These are phyloP conservation scores for Psilocybe subaeruginosa DNA, from an alignment of 768 basidiomycete species.

Conservation along the genomic window DNA sequence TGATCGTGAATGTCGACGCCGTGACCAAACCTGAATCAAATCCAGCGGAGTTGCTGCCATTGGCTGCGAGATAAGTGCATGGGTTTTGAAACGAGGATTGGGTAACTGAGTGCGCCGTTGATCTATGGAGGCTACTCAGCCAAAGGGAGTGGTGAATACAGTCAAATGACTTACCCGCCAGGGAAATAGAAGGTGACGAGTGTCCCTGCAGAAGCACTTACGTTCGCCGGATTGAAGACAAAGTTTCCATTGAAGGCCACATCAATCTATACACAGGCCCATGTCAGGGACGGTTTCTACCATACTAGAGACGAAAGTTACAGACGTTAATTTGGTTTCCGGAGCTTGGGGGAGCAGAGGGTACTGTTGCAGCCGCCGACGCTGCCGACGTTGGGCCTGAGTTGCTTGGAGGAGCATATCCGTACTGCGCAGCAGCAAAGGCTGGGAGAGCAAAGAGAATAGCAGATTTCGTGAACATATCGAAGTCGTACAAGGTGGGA, in stretches of 20 bases:
- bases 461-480: slow-evolving; percentile 22
- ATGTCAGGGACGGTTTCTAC: neutral
- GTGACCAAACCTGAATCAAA: slow-evolving; percentile 57
- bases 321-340: slow-evolving; percentile 39
- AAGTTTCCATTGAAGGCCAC: slow-evolving; percentile 42
- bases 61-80: slow-evolving; percentile 50
- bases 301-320: neutral
- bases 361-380: slow-evolving; percentile 29
- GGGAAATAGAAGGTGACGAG: slow-evolving; percentile 58
- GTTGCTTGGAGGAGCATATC: slow-evolving; percentile 26
- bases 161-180: slow-evolving; percentile 37
- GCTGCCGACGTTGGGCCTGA: slow-evolving; percentile 23
- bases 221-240: slow-evolving; percentile 45
- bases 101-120: slow-evolving; percentile 51
- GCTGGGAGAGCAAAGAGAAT: slow-evolving; percentile 28
- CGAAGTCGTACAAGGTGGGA: slow-evolving; percentile 17
- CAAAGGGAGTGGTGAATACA: neutral
- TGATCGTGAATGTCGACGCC: slow-evolving; percentile 45
- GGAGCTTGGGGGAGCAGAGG: slow-evolving; percentile 42
- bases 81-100: slow-evolving; percentile 58
- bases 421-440: slow-evolving; percentile 41
- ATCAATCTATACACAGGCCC: slow-evolving; percentile 35
- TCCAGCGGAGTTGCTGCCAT: slow-evolving; percentile 36
- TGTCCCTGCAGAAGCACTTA: slow-evolving; percentile 53
- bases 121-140: neutral